phyloP scores from a whole-genome alignment of 768 basidiomycete species.

The Leccinum subgranulosum region DNA sequence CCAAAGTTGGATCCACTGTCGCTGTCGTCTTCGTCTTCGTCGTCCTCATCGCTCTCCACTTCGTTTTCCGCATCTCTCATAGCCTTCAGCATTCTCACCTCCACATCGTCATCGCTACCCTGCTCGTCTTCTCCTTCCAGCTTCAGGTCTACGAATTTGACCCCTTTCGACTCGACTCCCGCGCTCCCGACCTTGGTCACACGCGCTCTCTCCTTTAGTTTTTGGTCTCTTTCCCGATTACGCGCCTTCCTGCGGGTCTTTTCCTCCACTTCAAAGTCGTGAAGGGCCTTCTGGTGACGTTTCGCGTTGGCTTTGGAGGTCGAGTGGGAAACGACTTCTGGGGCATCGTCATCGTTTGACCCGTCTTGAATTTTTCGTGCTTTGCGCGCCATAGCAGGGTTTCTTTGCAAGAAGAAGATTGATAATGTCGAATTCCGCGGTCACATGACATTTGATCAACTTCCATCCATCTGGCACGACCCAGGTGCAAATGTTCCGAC shows the following conservation, averaged over 20 bases:
- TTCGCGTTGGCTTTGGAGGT: constrained; percentile 42
- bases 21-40: neutral
- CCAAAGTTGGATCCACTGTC: constrained; percentile 12
- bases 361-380: constrained; percentile 6
- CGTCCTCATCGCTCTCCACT: constrained; percentile 17
- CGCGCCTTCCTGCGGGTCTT: constrained; percentile 41
- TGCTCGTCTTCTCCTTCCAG: constrained; percentile 17
- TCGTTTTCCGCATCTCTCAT: constrained; percentile 30
- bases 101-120: constrained; percentile 25
- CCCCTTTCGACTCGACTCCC: constrained; percentile 14
- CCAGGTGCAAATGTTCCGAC: no score
- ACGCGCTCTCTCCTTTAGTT: constrained; percentile 47
- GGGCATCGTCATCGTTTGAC: constrained; percentile 42
- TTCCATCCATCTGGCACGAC: no score
- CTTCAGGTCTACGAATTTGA: constrained; percentile 6
- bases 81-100: constrained; percentile 25
- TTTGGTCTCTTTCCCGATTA: constrained; percentile 48
- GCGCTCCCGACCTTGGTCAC: constrained; percentile 11
- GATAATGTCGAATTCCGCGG: no score
- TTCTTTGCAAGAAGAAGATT: neutral
- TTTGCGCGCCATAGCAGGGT: constrained; percentile 19
- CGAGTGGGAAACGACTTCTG: constrained; percentile 48
- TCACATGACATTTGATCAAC: no score
- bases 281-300: constrained; percentile 35
- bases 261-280: constrained; percentile 36